Evolutionary conservation across 345 rosid genomes (phyloP).

Genomic region (Arabis hirsuta): DNA sequence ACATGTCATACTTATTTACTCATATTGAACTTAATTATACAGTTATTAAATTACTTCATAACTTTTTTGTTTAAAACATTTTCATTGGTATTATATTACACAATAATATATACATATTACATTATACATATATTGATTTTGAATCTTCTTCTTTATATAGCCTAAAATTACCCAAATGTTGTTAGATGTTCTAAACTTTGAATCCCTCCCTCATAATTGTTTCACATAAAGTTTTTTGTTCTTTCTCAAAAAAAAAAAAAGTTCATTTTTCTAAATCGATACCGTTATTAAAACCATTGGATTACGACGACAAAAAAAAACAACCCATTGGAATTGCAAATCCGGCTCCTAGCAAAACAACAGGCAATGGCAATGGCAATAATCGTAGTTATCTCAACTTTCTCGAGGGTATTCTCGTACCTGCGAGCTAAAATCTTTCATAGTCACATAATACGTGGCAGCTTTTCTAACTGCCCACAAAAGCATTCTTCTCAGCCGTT

Average conservation of each 20-base stretch:
- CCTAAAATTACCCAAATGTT: not conserved
- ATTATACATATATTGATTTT: too few relatives aligned
- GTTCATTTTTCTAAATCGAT: not conserved
- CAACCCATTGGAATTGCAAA: constrained; percentile 28
- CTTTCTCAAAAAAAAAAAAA: not conserved
- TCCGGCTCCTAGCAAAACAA: constrained; percentile 41
- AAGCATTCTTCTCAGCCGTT: constrained; percentile 37
- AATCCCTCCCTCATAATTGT: not conserved
- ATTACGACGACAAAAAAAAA: constrained; percentile 17
- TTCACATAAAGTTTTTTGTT: not conserved
- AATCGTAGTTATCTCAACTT: constrained; percentile 17
- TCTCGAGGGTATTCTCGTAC: not conserved
- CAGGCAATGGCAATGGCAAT: constrained; percentile 45
- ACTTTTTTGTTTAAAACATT: too few relatives aligned
- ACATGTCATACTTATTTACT: too few relatives aligned
- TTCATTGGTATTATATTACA: not conserved
- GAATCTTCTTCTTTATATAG: too few relatives aligned
- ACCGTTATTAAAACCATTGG: constrained; percentile 20
- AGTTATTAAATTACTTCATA: too few relatives aligned
- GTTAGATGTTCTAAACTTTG: not conserved
- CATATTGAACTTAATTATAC: not conserved
- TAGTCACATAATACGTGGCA: constrained; percentile 41
- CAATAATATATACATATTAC: not conserved
- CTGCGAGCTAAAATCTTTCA: constrained; percentile 24
- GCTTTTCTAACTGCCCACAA: constrained; percentile 34